Base-by-base conservation (phyloP, 2,329 filamentous ascomycete genomes). In the Gaeumannomyces sp. region DNA sequence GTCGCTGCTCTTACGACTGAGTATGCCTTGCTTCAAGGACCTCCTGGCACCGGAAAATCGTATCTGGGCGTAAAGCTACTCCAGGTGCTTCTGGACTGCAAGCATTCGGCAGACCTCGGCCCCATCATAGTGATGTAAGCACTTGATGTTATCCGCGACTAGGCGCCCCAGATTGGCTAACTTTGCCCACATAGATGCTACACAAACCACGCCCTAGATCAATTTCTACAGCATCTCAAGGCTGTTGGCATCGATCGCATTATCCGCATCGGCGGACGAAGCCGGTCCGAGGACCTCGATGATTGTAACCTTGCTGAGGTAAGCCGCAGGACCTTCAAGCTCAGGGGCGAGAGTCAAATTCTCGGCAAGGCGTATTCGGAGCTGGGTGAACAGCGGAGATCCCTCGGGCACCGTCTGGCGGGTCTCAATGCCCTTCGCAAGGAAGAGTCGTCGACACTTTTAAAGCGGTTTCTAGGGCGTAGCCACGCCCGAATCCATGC, bases 31-130 rank as follows among this genome's bases (percentile, higher is more conserved):
- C 88, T 90, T 14, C 88, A 91, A 75, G 89, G 89, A 0, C 89
- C 89, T 0, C 89, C 89, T 0, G 89, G 89, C 0, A 91, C 89
- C 0, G 89, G 89, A 0, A 91, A 91, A 71, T 83, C 79, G 4
- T 90, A 82, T 67, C 79, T 82, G 0, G 88, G 87, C 3, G 79
- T 85, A 2, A 78, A 82, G 59, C 72, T 90, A n/a, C 81, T 89
- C 66, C 82, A 83, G 66, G 78, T 81, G 0, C 71, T 89, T 7
- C 70, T 89, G 3, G 71, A 71, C 16, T 80, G 81, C 67, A 79
- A 78, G 61, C 38, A 57, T 0, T 67, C 69, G 10, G 76, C 78
- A 0, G 64, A 72, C 0, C 68, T 86, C 0, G 82, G 83, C 0
- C 83, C 83, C 0, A 80, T 86, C 4, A 22, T 74, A 2, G 65